Evolutionary conservation across 169 alveolate species (phyloP), one percentile per base, ranked within the genome.

Genomic region (Eimeria praecox): DNA sequence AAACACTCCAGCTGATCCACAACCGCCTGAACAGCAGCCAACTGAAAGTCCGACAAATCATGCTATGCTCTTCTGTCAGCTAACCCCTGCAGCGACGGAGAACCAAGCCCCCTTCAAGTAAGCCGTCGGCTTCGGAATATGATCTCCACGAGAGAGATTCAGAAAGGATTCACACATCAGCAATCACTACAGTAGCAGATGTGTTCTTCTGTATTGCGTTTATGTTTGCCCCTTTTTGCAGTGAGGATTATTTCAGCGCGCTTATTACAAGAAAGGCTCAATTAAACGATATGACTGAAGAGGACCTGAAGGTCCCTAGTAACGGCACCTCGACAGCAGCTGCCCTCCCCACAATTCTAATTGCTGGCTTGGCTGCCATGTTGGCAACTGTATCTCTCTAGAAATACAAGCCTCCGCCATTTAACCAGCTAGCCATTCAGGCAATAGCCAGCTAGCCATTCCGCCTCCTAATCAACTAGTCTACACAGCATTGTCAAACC

Each of bases 181-280:
- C 18, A 2, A 56, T 27, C 18, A 69, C 80, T 9, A 12, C 38
- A 35, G 44, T 16, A n/a, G 49, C 12, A 30, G 27, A 35, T 2
- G 80, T 1, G 44, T 69, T n/a, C 16, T n/a, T 69, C 27, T 8
- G 0, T 69, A 5, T 33, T 27, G 2, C 2, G 12, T 35, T 3
- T 3, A 0, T 33, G 56, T 38, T 33, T 35, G 6, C n/a, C 30
- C 3, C 18, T 35, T 14, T 9, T 38, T 73, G 52, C 83, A 73
- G 83, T 40, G 83, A 73, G 83, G 83, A 73, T n/a, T 73, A 38
- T n/a, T 73, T 35, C 83, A 35, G 38, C 9, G 83, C 40, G 9
- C 83, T 73, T 33, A 6, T 30, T 14, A 27, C 52, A 16, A 22
- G 83, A 40, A 38, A 6, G 20, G 24, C 46, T 30, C 3, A 14